These are phyloP conservation scores for Aspergillus pseudoglaucus DNA, from an alignment of 2,329 filamentous ascomycete genomes.

Conservation along the genomic window DNA sequence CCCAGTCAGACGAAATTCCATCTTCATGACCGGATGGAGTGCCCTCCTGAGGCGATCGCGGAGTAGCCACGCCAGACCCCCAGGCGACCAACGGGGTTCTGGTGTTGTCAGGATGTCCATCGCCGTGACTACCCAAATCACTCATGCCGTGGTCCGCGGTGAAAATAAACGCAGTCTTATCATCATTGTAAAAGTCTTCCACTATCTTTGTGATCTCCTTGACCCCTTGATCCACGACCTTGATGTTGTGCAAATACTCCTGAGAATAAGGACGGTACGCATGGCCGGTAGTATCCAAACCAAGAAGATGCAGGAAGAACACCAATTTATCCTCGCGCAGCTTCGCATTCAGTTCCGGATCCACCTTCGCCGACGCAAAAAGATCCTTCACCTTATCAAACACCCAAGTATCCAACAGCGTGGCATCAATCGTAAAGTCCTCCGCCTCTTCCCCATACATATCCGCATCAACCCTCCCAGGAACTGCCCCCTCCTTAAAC, in stretches of 20 bases:
- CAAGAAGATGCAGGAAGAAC: slow-evolving; percentile 91
- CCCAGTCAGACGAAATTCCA: slow-evolving; percentile 81
- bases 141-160: slow-evolving; percentile 99
- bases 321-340: slow-evolving; percentile 80
- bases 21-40: slow-evolving; percentile 79
- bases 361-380: slow-evolving; percentile 71
- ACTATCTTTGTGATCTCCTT: slow-evolving; percentile 75
- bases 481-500: slow-evolving; percentile 89
- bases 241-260: slow-evolving; percentile 91
- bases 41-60: slow-evolving; percentile 50
- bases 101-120: slow-evolving; percentile 95
- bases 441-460: slow-evolving; percentile 79
- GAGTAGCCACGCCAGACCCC: slow-evolving; percentile 83
- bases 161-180: slow-evolving; percentile 88
- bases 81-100: slow-evolving; percentile 86
- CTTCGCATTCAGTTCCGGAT: slow-evolving; percentile 65
- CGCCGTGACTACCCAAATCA: slow-evolving; percentile 97
- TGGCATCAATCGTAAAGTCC: slow-evolving; percentile 79
- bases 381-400: slow-evolving; percentile 88
- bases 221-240: slow-evolving; percentile 87
- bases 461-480: slow-evolving; percentile 79
- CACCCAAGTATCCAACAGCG: slow-evolving; percentile 83
- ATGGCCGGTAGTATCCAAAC: slow-evolving; percentile 86
- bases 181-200: slow-evolving; percentile 75
- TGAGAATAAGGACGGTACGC: slow-evolving; percentile 82